phyloP scores from a whole-genome alignment of 2,329 filamentous ascomycete genomes.

The Teratosphaeria zuluensis region DNA sequence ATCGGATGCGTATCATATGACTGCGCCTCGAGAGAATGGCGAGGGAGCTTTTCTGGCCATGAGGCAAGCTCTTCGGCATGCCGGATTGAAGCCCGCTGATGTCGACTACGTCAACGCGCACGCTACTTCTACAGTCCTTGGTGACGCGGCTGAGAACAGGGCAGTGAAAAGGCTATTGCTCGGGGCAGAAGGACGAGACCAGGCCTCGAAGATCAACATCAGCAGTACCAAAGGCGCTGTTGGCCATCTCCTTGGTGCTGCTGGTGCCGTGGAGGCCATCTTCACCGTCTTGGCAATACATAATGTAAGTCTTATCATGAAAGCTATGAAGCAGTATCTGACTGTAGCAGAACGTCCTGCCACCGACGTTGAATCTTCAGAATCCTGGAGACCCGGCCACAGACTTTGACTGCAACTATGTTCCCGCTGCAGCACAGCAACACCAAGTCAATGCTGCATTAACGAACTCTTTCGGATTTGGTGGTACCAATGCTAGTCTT shows the following conservation, averaged over 20 bases:
- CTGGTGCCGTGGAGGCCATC: conserved; percentile 81
- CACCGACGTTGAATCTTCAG: conserved; percentile 77
- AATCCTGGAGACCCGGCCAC: conserved; percentile 49
- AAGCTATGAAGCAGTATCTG: background rate
- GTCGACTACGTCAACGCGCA: conserved; percentile 95
- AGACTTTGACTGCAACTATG: conserved; percentile 74
- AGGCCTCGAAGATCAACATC: conserved; percentile 60
- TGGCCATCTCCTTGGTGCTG: conserved; percentile 83
- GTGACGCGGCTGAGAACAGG: conserved; percentile 77
- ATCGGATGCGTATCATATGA: conserved; percentile 88
- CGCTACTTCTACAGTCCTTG: conserved; percentile 76
- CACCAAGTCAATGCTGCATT: conserved; percentile 63
- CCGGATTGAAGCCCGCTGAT: conserved; percentile 54
- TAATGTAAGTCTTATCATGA: conserved; percentile 48
- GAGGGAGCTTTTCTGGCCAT: conserved; percentile 75
- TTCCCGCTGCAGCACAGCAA: conserved; percentile 61
- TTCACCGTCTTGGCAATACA: conserved; percentile 72
- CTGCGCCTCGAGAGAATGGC: conserved; percentile 74
- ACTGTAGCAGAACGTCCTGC: conserved; percentile 56
- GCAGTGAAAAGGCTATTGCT: conserved; percentile 73
- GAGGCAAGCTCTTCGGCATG: conserved; percentile 68
- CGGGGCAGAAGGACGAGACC: conserved; percentile 56
- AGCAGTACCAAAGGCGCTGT: conserved; percentile 92
- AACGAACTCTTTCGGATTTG: conserved; percentile 96
- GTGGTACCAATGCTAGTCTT: conserved; percentile 86